Evolutionary conservation across 2,329 filamentous ascomycete species (phyloP).

Genomic region (Dactylonectria macrodidyma): DNA sequence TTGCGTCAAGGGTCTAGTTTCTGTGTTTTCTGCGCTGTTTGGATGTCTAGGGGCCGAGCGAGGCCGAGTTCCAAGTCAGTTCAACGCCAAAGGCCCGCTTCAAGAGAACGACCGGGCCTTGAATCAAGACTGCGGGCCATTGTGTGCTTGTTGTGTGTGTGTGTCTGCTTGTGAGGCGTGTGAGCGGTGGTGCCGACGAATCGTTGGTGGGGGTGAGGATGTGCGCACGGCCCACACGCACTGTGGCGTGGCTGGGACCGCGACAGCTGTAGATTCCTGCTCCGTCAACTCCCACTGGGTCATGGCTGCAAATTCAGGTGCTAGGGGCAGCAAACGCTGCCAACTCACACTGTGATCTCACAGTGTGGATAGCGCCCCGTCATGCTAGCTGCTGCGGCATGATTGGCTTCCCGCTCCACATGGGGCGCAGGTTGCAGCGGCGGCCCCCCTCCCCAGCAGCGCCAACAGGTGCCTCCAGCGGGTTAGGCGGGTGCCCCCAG

Average conservation of each 20-base stretch:
- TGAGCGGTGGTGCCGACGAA: conserved; percentile 12
- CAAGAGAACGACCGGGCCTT: conserved; percentile 16
- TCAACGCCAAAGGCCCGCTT: conserved; percentile 18
- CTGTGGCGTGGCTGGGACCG: conserved; percentile 22
- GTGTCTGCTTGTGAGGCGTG: conserved; percentile 16
- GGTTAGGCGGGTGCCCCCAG: conserved; percentile 38
- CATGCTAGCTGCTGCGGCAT: conserved; percentile 19
- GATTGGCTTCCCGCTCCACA: conserved; percentile 42
- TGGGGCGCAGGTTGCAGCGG: conserved; percentile 45
- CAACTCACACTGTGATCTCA: conserved; percentile 22
- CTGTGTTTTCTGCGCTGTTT: conserved; percentile 35
- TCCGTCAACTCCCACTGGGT: conserved; percentile 18
- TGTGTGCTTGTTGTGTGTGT: not conserved
- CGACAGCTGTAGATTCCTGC: not conserved
- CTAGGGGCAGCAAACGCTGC: not conserved
- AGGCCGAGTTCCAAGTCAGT: conserved; percentile 24
- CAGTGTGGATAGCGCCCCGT: conserved; percentile 24
- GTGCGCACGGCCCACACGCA: not conserved
- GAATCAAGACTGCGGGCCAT: conserved; percentile 13
- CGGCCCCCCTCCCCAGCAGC: conserved; percentile 35
- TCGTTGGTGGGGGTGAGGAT: conserved; percentile 11
- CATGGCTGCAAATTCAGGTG: conserved; percentile 11
- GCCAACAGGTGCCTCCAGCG: conserved; percentile 43
- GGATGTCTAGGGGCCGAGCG: conserved; percentile 18
- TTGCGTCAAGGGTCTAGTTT: conserved; percentile 40